Evolutionary conservation across 1,139 yeast genomes (phyloP).

Genomic region (Geotrichum cucujoidarum): DNA sequence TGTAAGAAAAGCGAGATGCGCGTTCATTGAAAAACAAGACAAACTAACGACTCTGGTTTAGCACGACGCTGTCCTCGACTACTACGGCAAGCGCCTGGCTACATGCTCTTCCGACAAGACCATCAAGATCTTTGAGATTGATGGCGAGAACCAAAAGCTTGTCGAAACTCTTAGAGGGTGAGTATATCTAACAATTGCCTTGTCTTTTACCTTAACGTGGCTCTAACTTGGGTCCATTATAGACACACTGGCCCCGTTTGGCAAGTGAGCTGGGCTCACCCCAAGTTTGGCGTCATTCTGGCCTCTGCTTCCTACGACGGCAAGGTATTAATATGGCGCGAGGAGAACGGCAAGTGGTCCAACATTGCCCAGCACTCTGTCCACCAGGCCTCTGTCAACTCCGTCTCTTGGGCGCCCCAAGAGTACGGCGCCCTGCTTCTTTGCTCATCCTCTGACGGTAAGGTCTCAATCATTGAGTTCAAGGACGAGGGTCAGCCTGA

Average conservation of each 20-base stretch:
- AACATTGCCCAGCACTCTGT: conserved; percentile 81
- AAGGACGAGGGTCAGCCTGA: conserved; percentile 84
- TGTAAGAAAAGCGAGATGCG: conserved; percentile 25
- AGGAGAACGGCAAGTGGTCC: conserved; percentile 84
- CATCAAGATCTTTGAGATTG: conserved; percentile 85
- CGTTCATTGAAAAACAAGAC: not conserved
- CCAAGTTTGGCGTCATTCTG: conserved; percentile 88
- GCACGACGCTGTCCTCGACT: conserved; percentile 95
- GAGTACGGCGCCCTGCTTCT: conserved; percentile 89
- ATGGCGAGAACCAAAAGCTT: conserved; percentile 65
- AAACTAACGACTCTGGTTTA: too few relatives aligned
- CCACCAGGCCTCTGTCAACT: conserved; percentile 90
- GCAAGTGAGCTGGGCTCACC: conserved; percentile 99
- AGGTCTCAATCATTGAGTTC: conserved; percentile 84
- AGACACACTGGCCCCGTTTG: conserved; percentile 94
- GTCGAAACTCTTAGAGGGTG: conserved; percentile 68
- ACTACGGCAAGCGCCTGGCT: conserved; percentile 91
- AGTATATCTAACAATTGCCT: not conserved
- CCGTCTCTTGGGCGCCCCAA: conserved; percentile 96
- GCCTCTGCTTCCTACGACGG: conserved; percentile 97
- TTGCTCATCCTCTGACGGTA: conserved; percentile 91
- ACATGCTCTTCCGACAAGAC: conserved; percentile 95
- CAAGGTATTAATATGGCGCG: conserved; percentile 89
- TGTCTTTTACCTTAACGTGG: not conserved
- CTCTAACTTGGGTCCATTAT: not conserved